Base-by-base conservation (phyloP, 768 basidiomycete species). In the Hydnomerulius pinastri region DNA sequence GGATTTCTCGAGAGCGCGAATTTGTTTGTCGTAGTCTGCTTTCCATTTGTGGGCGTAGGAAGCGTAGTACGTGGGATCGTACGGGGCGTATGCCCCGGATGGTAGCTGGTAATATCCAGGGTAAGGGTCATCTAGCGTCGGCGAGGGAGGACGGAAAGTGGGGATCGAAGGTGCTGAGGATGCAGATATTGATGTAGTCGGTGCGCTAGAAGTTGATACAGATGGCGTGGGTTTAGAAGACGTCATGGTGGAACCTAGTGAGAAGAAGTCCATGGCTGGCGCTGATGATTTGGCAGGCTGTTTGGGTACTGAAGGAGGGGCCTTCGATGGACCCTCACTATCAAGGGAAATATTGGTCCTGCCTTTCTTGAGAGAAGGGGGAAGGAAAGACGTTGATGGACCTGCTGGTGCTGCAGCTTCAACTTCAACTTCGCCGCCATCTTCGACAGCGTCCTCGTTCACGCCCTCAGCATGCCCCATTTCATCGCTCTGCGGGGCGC, bases 81-180 rank as follows among this genome's bases (percentile, higher is more conserved):
- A 77, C 0, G 84, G 81, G 21, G 81, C 86, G 83, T 91, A 95
- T 28, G 77, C 68, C 15, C 92, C 92, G 6, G 88, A 86, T 0
- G 92, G 90, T 17, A 87, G 77, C 46, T 86, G 83, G 58, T 93
- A 92, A 71, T 93, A 94, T 6, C 92, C 92, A 1, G 92, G 92
- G 65, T 92, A 91, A 13, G 81, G 80, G 61, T 93, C 92, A 7
- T 75, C 74, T 4, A 81, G 79, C 6, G 83, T 86, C 1, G 92
- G 91, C 45, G 85, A 82, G 1, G 90, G 91, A 0, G 85, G 81
- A 35, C 79, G 73, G 56, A 85, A 91, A 37, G 80, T 81, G 5
- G 85, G 78, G 10, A 92, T 65, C 12, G 66, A 66, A 4, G 90
- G 90, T 0, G 91, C 90, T 20, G 90, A 81, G 18, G 86, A 86